Conservation (phyloP, 345 rosid species). For the Citrus sp. region DNA sequence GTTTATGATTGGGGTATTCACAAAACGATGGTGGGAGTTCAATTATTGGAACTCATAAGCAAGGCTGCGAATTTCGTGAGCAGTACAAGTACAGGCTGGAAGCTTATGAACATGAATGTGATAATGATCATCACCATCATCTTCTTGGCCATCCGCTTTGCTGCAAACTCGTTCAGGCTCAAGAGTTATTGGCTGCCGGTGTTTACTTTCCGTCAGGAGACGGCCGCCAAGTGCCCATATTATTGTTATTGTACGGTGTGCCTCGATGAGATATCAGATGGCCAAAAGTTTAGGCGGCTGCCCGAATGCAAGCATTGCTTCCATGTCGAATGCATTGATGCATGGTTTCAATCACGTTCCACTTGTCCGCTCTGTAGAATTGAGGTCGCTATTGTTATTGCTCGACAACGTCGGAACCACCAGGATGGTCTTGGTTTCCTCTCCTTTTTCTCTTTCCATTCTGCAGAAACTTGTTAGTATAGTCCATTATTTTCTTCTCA, state of each 20-base stretch:
- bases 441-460: conserved; percentile 3
- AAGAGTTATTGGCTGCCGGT: not conserved
- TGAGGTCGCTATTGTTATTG: conserved; percentile 1
- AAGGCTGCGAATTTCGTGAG: not conserved
- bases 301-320: conserved; percentile 53
- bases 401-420: not conserved
- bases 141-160: not conserved
- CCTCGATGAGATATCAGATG: conserved; percentile 31
- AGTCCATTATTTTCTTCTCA: not conserved
- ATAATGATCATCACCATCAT: not conserved
- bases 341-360: conserved; percentile 50
- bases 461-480: not conserved
- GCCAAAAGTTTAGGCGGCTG: conserved; percentile 36
- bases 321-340: conserved; percentile 52
- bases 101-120: not conserved
- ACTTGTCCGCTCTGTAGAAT: conserved; percentile 53
- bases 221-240: not conserved
- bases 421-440: not conserved
- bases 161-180: not conserved
- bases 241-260: conserved; percentile 37
- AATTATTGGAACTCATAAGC: not conserved
- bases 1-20: not conserved
- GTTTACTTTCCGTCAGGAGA: not conserved
- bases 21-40: not conserved
- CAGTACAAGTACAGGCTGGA: not conserved